These are phyloP conservation scores for Cyclotella baltica DNA, from an alignment of 108 stramenopile species.

Conservation along the genomic window DNA sequence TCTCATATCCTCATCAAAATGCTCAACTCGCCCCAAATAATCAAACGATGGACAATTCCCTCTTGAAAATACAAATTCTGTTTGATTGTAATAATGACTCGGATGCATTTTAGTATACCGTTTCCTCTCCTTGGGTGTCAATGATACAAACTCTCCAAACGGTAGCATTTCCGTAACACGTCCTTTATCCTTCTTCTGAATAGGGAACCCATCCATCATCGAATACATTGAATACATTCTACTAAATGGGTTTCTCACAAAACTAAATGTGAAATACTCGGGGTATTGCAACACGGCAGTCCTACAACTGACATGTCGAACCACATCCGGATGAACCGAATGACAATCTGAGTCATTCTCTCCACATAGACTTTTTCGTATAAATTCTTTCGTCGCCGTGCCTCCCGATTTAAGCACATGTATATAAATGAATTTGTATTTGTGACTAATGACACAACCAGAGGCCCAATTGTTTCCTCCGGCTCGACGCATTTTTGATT, in stretches of 20 bases:
- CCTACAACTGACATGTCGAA: slow-evolving; percentile 26
- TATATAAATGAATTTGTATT: slow-evolving; percentile 56
- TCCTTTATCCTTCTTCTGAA: neutral
- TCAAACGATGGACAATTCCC: slow-evolving; percentile 42
- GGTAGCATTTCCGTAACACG: slow-evolving; percentile 28
- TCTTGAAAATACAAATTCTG: slow-evolving; percentile 26
- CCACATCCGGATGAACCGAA: slow-evolving; percentile 13
- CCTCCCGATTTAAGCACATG: slow-evolving; percentile 56
- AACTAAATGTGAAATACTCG: slow-evolving; percentile 52
- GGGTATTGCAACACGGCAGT: slow-evolving; percentile 25
- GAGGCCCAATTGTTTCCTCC: slow-evolving; percentile 39
- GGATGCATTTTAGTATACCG: slow-evolving; percentile 34
- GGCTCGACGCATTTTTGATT: neutral
- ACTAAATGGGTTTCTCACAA: slow-evolving; percentile 56
- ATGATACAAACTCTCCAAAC: slow-evolving; percentile 50
- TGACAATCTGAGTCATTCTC: slow-evolving; percentile 26
- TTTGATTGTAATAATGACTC: slow-evolving; percentile 29
- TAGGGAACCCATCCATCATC: slow-evolving; percentile 52
- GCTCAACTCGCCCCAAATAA: slow-evolving; percentile 45
- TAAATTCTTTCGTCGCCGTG: slow-evolving; percentile 44
- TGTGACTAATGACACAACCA: slow-evolving; percentile 45
- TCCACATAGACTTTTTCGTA: slow-evolving; percentile 50
- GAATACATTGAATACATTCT: slow-evolving; percentile 45
- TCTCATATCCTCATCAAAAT: slow-evolving; percentile 47
- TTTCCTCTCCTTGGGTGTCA: slow-evolving; percentile 19